Evolutionary conservation across 1,139 yeast genomes (phyloP).

Genomic region (Taphrina confusa): DNA sequence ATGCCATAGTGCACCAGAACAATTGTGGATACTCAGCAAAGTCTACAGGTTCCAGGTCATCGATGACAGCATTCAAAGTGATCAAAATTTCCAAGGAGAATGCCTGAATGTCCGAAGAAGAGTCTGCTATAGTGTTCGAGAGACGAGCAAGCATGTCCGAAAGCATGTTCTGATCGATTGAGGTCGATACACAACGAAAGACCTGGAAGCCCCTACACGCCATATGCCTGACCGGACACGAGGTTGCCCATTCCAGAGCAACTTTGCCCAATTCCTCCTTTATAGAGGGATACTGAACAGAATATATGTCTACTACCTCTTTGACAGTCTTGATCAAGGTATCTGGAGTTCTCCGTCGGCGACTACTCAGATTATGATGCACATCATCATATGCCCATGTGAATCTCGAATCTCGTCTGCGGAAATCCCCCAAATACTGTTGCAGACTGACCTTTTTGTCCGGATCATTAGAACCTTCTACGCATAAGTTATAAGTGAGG

Average conservation of each 20-base stretch:
- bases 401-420: slow-evolving; percentile 49
- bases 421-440: slow-evolving; percentile 54
- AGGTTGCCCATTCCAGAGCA: slow-evolving; percentile 91
- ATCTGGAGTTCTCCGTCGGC: slow-evolving; percentile 76
- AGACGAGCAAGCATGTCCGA: slow-evolving; percentile 91
- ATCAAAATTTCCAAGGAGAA: slow-evolving; percentile 95
- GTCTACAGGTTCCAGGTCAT: slow-evolving; percentile 75
- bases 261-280: slow-evolving; percentile 82
- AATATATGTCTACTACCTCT: slow-evolving; percentile 61
- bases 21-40: slow-evolving; percentile 86
- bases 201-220: slow-evolving; percentile 96
- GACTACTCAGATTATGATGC: slow-evolving; percentile 52
- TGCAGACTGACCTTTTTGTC: slow-evolving; percentile 59
- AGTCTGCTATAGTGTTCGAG: slow-evolving; percentile 90
- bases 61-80: slow-evolving; percentile 90
- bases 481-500: slow-evolving; percentile 60
- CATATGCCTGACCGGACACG: slow-evolving; percentile 94
- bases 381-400: slow-evolving; percentile 89
- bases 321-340: slow-evolving; percentile 80
- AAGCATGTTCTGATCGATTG: slow-evolving; percentile 82
- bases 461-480: slow-evolving; percentile 48
- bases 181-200: slow-evolving; percentile 75
- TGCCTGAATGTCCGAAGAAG: slow-evolving; percentile 85
- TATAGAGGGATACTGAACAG: slow-evolving; percentile 53
- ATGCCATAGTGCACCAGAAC: slow-evolving; percentile 95